A percentile compares a stretch with the other conserved stretches of the same genome.
These are phyloP conservation scores for Exutisphaerella laricina DNA, from an alignment of 2,329 filamentous ascomycete genomes.

Conservation along the genomic window DNA sequence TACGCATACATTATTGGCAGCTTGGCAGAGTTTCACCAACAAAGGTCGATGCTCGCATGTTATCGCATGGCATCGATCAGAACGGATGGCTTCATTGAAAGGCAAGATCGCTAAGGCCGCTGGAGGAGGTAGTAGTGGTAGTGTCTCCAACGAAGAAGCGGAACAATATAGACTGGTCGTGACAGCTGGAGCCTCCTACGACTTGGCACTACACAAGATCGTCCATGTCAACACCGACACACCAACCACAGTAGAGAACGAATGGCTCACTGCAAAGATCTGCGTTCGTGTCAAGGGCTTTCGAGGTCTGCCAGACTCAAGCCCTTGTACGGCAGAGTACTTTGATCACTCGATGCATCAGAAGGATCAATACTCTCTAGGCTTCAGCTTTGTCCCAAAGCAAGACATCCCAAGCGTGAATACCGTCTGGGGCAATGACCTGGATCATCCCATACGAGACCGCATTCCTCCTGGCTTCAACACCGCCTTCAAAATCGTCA, in stretches of 20 bases:
- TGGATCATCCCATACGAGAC: slow-evolving; percentile 82
- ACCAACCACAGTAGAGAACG: slow-evolving; percentile 58
- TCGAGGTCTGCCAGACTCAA: slow-evolving; percentile 59
- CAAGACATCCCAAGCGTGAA: slow-evolving; percentile 58
- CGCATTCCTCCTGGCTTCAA: slow-evolving; percentile 78
- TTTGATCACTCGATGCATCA: slow-evolving; percentile 66
- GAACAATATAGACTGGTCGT: slow-evolving; percentile 70
- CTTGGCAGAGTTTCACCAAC: neutral
- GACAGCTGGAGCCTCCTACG: slow-evolving; percentile 73
- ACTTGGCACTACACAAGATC: slow-evolving; percentile 59
- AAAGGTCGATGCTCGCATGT: too few species aligned
- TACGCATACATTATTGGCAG: neutral
- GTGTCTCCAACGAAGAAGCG: slow-evolving; percentile 30
- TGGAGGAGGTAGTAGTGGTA: neutral
- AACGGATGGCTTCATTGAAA: slow-evolving; percentile 4
- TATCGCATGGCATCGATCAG: too few species aligned
- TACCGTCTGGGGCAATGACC: slow-evolving; percentile 90
- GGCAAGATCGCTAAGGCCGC: slow-evolving; percentile 2
- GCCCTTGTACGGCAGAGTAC: slow-evolving; percentile 63
- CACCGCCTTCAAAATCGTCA: slow-evolving; percentile 76
- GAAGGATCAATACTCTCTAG: slow-evolving; percentile 78
- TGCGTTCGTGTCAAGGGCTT: slow-evolving; percentile 69
- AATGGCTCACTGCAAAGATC: slow-evolving; percentile 61
- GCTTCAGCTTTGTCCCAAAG: slow-evolving; percentile 70
- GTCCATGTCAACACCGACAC: slow-evolving; percentile 65